Evolutionary conservation across 192 early-diverging fungal genomes (phyloP), one percentile per base, ranked within the genome.

Genomic region (Coemansia erecta): DNA sequence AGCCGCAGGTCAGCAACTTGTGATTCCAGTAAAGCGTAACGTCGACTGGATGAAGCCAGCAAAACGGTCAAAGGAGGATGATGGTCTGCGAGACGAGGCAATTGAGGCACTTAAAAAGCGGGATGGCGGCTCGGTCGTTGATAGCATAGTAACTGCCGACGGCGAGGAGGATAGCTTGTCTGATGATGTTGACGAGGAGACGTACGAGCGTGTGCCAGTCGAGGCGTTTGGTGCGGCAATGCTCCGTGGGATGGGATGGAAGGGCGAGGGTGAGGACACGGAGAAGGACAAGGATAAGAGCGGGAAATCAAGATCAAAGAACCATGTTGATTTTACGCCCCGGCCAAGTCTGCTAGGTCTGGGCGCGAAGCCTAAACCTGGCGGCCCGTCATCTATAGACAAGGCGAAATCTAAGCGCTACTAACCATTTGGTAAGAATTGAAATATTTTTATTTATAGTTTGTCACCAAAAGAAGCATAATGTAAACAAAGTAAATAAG

Each of bases 161-260:
- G 23, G 6, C 7, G 47, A 31, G 24, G 28, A 12, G 44, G 45
- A 24, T 22, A 24, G 17, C 22, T 28, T 4, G 10, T 50, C 33
- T 2, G 86, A 88, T 21, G 82, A 87, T 50, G 62, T 85, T 1
- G 74, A 84, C 0, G 61, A 91, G 48, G 87, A 89, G 3, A 88
- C 90, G 56, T 97, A 94, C 55, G 90, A 88, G 46, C 80, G 86
- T 0, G 85, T 94, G 1, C 91, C 94, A 4, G 86, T 97, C 1
- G 91, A 95, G 50, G 86, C 88, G 48, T 97, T 97, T 85, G 94
- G 94, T 0, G 81, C 80, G 2, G 93, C 93, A 0, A 73, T 95
- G 58, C 68, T 97, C 49, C 80, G 91, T 13, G 94, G 94, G 0
- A 93, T 95, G 90, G 94, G 94, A 1, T 95, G 92, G 92, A 85